Percentiles rank a stretch among this genome's conserved stretches.
Evolutionary conservation across 2,329 filamentous ascomycete species (phyloP).

Genomic region (Fusarium albidum): DNA sequence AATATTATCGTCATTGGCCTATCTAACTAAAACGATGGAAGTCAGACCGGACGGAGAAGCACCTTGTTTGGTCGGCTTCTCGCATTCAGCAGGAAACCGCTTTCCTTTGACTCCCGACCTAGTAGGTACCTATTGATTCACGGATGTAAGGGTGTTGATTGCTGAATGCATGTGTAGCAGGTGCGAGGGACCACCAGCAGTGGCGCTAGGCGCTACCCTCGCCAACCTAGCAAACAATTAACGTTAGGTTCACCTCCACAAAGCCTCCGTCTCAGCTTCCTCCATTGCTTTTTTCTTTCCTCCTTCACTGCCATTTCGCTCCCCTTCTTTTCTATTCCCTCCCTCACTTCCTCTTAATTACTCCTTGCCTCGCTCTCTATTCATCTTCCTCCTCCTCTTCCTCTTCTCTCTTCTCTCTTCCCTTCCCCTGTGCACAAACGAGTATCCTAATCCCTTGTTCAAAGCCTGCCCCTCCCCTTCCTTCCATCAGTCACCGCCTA

Average conservation of each 20-base stretch:
- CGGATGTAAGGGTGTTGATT: not conserved
- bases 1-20: too few relatives aligned
- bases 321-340: not conserved
- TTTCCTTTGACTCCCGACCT: not conserved
- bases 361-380: not conserved
- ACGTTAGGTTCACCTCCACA: too few relatives aligned
- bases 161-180: not conserved
- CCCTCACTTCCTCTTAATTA: not conserved
- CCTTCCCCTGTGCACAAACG: not conserved
- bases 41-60: not conserved
- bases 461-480: not conserved
- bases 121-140: too few relatives aligned
- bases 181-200: constrained; percentile 4
- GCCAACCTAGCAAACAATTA: constrained; percentile 2
- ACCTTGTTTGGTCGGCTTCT: not conserved
- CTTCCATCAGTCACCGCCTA: not conserved
- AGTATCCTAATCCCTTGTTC: not conserved
- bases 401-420: not conserved
- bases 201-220: not conserved
- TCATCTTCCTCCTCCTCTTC: not conserved
- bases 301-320: not conserved
- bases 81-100: not conserved
- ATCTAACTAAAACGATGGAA: too few relatives aligned
- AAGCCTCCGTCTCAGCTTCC: constrained; percentile 15
- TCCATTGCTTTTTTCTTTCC: constrained; percentile 18